These are phyloP conservation scores for Rhizoclosmatium globosum DNA, from an alignment of 192 early-diverging fungal species.

Conservation along the genomic window DNA sequence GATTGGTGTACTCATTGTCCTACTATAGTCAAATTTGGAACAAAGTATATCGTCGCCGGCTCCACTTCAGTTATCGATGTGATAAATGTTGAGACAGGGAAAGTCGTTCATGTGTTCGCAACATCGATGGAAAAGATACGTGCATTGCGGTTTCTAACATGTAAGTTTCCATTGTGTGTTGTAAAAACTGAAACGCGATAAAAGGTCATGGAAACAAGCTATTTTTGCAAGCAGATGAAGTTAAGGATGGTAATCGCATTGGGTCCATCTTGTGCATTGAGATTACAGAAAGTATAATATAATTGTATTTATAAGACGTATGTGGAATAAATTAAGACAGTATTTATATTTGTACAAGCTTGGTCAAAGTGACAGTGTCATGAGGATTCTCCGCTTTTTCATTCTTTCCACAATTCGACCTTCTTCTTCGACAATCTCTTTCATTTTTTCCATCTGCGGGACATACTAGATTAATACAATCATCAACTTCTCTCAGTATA, in stretches of 20 bases:
- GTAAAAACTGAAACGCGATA: no score
- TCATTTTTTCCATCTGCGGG: not conserved
- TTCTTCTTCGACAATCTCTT: constrained; percentile 6
- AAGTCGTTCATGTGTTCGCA: constrained; percentile 66
- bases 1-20: not conserved
- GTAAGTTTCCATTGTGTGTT: not conserved
- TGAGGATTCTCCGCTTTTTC: constrained; percentile 7
- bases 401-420: constrained; percentile 1
- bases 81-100: constrained; percentile 54
- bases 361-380: constrained; percentile 15
- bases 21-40: constrained; percentile 49
- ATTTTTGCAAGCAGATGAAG: constrained; percentile 61
- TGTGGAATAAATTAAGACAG: constrained; percentile 2
- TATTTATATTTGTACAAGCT: not conserved
- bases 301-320: not conserved
- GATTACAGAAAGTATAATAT: not conserved
- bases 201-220: constrained; percentile 39
- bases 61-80: constrained; percentile 61
- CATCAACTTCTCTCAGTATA: not conserved
- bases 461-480: not conserved
- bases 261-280: no score
- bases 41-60: constrained; percentile 57
- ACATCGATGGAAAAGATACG: constrained; percentile 60
- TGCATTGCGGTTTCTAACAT: constrained; percentile 45
- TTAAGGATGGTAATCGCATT: constrained; percentile 45